Conservation (phyloP, 2,329 filamentous ascomycete genomes). For the Cercospora zeina region DNA sequence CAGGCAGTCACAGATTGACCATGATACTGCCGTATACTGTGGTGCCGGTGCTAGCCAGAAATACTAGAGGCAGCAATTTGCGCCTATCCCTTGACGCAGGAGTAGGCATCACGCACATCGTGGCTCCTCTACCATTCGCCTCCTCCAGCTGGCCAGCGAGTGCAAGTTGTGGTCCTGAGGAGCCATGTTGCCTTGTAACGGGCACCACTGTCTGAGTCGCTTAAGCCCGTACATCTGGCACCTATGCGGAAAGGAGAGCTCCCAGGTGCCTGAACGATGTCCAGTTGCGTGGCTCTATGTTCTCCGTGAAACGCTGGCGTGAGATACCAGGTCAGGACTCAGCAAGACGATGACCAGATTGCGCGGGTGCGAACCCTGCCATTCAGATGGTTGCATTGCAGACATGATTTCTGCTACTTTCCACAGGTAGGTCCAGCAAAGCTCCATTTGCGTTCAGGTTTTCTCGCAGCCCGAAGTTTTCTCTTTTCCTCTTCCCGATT, state of each 20-base stretch:
- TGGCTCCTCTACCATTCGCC: not conserved
- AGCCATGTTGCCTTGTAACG: not conserved
- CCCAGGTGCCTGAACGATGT: not conserved
- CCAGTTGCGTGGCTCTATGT: not conserved
- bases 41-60: not conserved
- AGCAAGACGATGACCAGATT: not conserved
- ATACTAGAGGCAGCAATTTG: not conserved
- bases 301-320: not conserved
- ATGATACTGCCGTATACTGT: not conserved
- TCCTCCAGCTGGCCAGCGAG: not conserved
- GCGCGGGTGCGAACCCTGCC: not conserved
- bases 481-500: not conserved
- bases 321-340: no score
- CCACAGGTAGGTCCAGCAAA: constrained; percentile 1
- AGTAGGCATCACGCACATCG: not conserved
- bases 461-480: not conserved
- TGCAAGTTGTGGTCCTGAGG: not conserved
- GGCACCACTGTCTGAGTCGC: not conserved
- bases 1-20: not conserved
- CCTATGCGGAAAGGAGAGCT: not conserved
- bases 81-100: not conserved
- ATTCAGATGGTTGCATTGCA: not conserved
- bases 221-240: not conserved
- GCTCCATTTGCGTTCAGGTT: not conserved
- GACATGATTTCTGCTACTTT: not conserved